Evolutionary conservation across 441 rosid species (phyloP), one percentile per base, ranked within the genome.

Genomic region (Adansonia madagascariensis): DNA sequence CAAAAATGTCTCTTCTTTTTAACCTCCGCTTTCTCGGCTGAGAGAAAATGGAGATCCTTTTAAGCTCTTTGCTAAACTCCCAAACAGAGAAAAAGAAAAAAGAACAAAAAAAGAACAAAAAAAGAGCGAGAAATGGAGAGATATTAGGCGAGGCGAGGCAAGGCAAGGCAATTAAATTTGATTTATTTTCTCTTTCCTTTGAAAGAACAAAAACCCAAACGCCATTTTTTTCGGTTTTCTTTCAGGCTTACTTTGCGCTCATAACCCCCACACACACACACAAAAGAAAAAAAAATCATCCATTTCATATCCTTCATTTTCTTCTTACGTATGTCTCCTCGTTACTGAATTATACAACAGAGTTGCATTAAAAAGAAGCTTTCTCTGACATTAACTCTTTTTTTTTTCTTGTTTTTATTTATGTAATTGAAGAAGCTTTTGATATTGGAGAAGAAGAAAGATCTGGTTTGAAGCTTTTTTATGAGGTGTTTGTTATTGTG

Each of bases 401-500:
- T 15, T 15, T 53, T 31, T 22, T 72, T 49, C 69, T 22, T 14
- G 12, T 74, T 56, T 43, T 65, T 12, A 5, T 66, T 31, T 41
- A 41, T 50, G 43, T 52, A 14, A 47, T 62, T 72, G 66, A 75
- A 75, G 78, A 53, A 61, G 55, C 64, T 77, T 31, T 4, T 60
- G 43, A 65, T 49, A 53, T 69, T 52, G 75, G n/a, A 61, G 59
- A 68, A 80, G 73, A 39, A 24, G 78, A 70, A 80, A 79, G 83
- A 85, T 82, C 80, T 76, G 85, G 75, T 76, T 76, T 79, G 78
- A 44, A 61, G 78, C 68, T 81, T 80, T 44, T 65, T 14, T 31
- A 62, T 14, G 76, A 61, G 69, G 74, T 17, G 75, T 72, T 77
- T 73, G 69, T 59, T 31, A 31, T 31, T 53, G 61, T 57, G 63